Evolutionary conservation across 768 basidiomycete species (phyloP).

Genomic region (Boletus subparvulus): DNA sequence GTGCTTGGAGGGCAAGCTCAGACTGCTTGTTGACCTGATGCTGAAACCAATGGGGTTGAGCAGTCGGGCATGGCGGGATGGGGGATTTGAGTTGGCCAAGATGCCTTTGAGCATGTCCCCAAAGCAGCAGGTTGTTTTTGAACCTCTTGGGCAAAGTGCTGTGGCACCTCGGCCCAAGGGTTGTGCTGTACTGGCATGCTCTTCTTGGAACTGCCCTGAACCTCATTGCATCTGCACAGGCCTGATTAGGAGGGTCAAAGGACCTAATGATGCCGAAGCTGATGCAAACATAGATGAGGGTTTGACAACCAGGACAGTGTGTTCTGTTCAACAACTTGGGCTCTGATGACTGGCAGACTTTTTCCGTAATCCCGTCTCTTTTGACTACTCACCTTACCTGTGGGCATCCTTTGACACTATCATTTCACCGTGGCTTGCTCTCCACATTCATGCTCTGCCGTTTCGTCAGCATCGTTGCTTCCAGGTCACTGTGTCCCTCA

Average conservation of each 20-base stretch:
- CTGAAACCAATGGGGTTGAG: slow-evolving; percentile 60
- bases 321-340: slow-evolving; percentile 81
- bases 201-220: slow-evolving; percentile 69
- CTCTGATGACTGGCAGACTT: slow-evolving; percentile 87
- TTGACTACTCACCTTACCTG: too few relatives aligned
- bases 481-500: too few relatives aligned
- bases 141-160: slow-evolving; percentile 80
- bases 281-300: slow-evolving; percentile 35
- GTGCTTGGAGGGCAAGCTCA: slow-evolving; percentile 77
- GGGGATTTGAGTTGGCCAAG: slow-evolving; percentile 31
- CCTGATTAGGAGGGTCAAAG: slow-evolving; percentile 40
- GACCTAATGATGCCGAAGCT: slow-evolving; percentile 31
- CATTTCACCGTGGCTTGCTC: too few relatives aligned
- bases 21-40: slow-evolving; percentile 84
- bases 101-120: slow-evolving; percentile 38
- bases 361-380: too few relatives aligned
- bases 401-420: too few relatives aligned
- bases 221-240: slow-evolving; percentile 65
- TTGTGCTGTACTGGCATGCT: slow-evolving; percentile 82
- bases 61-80: slow-evolving; percentile 22
- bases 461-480: too few relatives aligned
- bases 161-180: slow-evolving; percentile 72
- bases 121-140: slow-evolving; percentile 85
- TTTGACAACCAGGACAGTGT: slow-evolving; percentile 36
- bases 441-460: too few relatives aligned